Base-by-base conservation (phyloP, 305 asterid species). In the Striga hermonthica region DNA sequence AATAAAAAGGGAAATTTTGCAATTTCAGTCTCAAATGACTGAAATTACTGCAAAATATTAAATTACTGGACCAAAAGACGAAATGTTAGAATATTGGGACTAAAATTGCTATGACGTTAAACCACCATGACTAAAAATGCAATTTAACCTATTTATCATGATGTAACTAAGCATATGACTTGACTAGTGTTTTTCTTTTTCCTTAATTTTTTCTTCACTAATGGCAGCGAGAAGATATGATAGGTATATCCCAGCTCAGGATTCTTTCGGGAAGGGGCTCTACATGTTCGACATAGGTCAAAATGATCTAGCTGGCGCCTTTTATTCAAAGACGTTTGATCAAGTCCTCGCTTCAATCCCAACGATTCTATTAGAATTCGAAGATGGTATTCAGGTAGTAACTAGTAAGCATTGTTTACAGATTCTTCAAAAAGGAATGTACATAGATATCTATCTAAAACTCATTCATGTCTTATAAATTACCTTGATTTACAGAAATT, bases 281-380 rank as follows among this genome's bases (percentile, higher is more conserved):
- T 93, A 84, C 84, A 86, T 79, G 85, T 93, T 93, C 57, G 99
- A 93, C 72, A 87, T 93, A 60, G 96, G 96, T 74, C 99, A 93
- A 79, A 93, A 90, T 70, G 99, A 93, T 74, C 86, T 90, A 3
- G 95, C 97, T 6, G 89, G 95, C n/a, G 95, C 92, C 66, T 88
- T 93, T 73, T 90, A 87, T 65, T 83, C 97, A 57, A 87, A 83
- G 83, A 82, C 94, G 7, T 69, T 74, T 4, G 95, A 93, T 76
- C 95, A 93, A 82, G 58, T 93, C 65, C 78, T 90, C 9, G 98
- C 95, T 57, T 90, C 90, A 13, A 83, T 93, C 41, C 99, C 96
- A 56, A 75, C 74, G 5, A 74, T 88, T 72, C 80, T 88, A 43
- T 34, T 69, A 57, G 85, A 76, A 75, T 83, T 93, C 66, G 99